Evolutionary conservation across 805 yeast species (phyloP).

Genomic region (Myxozyma sirexii): DNA sequence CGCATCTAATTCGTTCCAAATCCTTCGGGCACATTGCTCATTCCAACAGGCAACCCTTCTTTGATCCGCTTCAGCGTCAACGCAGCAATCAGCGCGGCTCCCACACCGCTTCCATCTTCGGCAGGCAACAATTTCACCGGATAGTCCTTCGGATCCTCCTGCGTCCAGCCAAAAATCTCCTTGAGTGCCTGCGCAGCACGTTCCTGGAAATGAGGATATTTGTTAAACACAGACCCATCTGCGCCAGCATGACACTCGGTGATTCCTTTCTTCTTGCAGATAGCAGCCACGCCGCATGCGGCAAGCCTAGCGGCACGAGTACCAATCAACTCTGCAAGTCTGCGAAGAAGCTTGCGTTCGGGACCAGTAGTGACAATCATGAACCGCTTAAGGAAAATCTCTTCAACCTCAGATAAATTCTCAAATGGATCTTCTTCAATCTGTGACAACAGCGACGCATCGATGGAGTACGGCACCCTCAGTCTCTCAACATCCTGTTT

Average conservation of each 20-base stretch:
- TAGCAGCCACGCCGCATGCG: slow-evolving; percentile 93
- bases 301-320: slow-evolving; percentile 91
- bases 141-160: slow-evolving; percentile 55
- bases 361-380: slow-evolving; percentile 66
- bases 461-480: slow-evolving; percentile 69
- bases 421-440: slow-evolving; percentile 90
- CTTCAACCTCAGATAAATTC: slow-evolving; percentile 74
- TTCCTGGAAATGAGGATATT: slow-evolving; percentile 87
- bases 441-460: slow-evolving; percentile 83
- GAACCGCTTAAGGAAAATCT: slow-evolving; percentile 61
- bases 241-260: slow-evolving; percentile 81
- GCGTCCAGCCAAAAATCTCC: slow-evolving; percentile 83
- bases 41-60: slow-evolving; percentile 29
- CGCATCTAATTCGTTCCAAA: slow-evolving; percentile 5
- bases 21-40: slow-evolving; percentile 7
- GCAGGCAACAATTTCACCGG: slow-evolving; percentile 89
- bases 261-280: slow-evolving; percentile 82
- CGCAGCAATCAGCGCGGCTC: slow-evolving; percentile 98
- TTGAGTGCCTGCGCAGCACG: slow-evolving; percentile 86
- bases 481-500: slow-evolving; percentile 68
- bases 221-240: slow-evolving; percentile 94
- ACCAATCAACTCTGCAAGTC: slow-evolving; percentile 83
- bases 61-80: slow-evolving; percentile 72
- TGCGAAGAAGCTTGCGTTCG: slow-evolving; percentile 82
- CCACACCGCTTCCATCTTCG: slow-evolving; percentile 98